Conservation (phyloP, 352 stramenopile species). For the Phytophthora melonis region DNA sequence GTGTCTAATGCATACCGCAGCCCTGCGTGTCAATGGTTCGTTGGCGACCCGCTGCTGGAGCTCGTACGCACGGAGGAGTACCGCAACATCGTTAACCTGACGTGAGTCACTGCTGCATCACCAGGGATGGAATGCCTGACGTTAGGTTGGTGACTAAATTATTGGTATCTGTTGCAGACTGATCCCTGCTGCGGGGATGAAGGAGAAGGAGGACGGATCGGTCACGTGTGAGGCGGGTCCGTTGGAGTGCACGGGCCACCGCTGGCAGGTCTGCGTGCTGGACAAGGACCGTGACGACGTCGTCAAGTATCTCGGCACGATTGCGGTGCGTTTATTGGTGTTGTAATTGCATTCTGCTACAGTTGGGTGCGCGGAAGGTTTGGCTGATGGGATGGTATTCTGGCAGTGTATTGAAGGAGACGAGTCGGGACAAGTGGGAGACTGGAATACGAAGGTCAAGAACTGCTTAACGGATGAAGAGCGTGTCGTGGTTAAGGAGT, state of each 20-base stretch:
- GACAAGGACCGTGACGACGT: conserved; percentile 79
- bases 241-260: conserved; percentile 80
- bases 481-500: conserved; percentile 60
- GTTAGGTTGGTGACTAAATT: conserved; percentile 6
- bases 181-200: conserved; percentile 78
- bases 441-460: conserved; percentile 77
- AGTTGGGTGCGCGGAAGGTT: neutral
- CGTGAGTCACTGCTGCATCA: conserved; percentile 37
- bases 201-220: conserved; percentile 56
- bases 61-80: conserved; percentile 78
- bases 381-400: neutral
- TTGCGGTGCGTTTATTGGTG: conserved; percentile 57
- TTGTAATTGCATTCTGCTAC: neutral
- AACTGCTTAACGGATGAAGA: conserved; percentile 79
- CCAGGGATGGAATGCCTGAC: neutral
- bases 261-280: conserved; percentile 76
- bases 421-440: conserved; percentile 69
- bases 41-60: conserved; percentile 74
- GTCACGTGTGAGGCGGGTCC: conserved; percentile 71
- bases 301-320: conserved; percentile 76
- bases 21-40: conserved; percentile 86
- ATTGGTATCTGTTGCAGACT: conserved; percentile 44
- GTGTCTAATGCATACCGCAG: conserved; percentile 30
- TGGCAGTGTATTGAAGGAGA: conserved; percentile 79
- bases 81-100: conserved; percentile 74